These are phyloP conservation scores for Xylaria polymorpha DNA, from an alignment of 2,329 filamentous ascomycete species.

Conservation along the genomic window DNA sequence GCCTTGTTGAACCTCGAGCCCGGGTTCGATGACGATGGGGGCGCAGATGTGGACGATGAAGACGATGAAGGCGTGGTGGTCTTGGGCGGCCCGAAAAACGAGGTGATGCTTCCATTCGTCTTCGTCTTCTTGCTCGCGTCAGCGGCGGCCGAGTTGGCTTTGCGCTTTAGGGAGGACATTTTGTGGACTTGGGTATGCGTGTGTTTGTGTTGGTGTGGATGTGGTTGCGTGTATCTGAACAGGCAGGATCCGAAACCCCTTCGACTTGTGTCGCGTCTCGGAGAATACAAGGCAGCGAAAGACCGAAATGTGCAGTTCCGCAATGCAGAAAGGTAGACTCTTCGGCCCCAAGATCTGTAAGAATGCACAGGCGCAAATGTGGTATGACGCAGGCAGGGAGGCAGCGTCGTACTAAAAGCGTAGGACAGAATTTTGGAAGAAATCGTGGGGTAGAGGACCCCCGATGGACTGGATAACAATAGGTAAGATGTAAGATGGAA, in stretches of 20 bases:
- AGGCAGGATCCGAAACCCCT: conserved; percentile 1
- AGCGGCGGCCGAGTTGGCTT: conserved; percentile 61
- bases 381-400: conserved; percentile 36
- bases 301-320: neutral
- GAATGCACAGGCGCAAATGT: neutral
- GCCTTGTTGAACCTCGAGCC: conserved; percentile 81
- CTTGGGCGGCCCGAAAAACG: conserved; percentile 85
- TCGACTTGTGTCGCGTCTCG: neutral
- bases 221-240: neutral
- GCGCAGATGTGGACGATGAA: conserved; percentile 42
- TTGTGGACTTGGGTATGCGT: conserved; percentile 29
- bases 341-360: neutral
- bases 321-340: neutral
- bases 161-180: conserved; percentile 74
- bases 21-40: conserved; percentile 42
- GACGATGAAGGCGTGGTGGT: conserved; percentile 37
- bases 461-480: neutral
- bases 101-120: conserved; percentile 82
- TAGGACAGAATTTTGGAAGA: conserved; percentile 18
- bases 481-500: neutral
- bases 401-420: conserved; percentile 12
- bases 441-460: neutral
- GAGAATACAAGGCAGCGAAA: neutral
- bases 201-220: conserved; percentile 9
- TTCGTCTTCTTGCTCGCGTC: conserved; percentile 80